A percentile compares a stretch with the other conserved stretches of the same genome.
Evolutionary conservation across 2,329 filamentous ascomycete species (phyloP).

Genomic region (Ophiostoma pallidulum): DNA sequence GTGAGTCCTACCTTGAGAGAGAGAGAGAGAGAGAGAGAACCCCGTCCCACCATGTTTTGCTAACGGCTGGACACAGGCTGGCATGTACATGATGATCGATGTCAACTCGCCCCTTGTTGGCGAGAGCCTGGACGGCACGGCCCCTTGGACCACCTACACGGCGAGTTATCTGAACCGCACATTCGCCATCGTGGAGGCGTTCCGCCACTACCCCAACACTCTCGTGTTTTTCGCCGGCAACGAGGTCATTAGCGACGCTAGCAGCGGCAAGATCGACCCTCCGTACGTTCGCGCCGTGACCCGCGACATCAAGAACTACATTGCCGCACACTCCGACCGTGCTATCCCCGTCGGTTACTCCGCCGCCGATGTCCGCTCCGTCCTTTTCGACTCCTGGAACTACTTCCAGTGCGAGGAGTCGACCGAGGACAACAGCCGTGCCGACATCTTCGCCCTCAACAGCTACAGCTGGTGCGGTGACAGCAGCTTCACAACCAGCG

Average conservation of each 20-base stretch:
- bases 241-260: conserved; percentile 62
- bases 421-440: conserved; percentile 47
- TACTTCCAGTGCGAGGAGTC: conserved; percentile 60
- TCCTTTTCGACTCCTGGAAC: conserved; percentile 65
- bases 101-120: conserved; percentile 56
- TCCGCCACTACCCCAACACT: conserved; percentile 57
- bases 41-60: too few relatives aligned
- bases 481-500: conserved; percentile 43
- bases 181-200: conserved; percentile 57
- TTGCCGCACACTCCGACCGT: conserved; percentile 59
- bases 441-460: conserved; percentile 71
- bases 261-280: conserved; percentile 50
- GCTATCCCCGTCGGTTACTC: conserved; percentile 71
- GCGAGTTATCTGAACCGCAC: conserved; percentile 53
- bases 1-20: too few relatives aligned
- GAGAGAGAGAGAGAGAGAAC: too few relatives aligned
- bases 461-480: conserved; percentile 58
- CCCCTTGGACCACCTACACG: conserved; percentile 50
- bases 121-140: conserved; percentile 44
- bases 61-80: conserved; percentile 32
- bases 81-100: conserved; percentile 61
- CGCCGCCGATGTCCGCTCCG: conserved; percentile 65
- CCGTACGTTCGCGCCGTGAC: conserved; percentile 68
- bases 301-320: conserved; percentile 73
- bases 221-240: conserved; percentile 71